Base-by-base conservation (phyloP, 768 basidiomycete genomes). In the Suillus alpinus region DNA sequence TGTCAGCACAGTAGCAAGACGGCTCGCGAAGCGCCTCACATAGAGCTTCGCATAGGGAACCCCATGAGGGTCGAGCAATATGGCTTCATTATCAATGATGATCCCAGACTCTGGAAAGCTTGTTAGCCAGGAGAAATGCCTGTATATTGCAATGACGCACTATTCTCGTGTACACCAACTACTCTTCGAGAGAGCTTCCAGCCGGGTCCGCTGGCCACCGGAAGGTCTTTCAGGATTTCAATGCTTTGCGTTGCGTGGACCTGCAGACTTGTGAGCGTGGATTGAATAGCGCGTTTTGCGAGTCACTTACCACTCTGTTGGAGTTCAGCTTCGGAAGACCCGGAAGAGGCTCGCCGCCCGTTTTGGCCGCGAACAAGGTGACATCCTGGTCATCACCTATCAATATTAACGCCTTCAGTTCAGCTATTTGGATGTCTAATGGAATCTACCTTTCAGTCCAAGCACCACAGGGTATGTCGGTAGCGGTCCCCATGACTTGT, bases 381-480 rank as follows among this genome's bases (percentile, higher is more conserved):
- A 94, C 80, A 58, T 94, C 92, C 52, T 82, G 78, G 59, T 78
- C 82, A 40, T 81, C 77, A 12, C 89, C 83, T 83, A 55, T 41
- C 13, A 32, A 26, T 18, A 23, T 26, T 47, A 13, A 52, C 14
- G 44, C 16, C 18, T 52, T 29, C n/a, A 40, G 8, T 2, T 0
- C 32, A 40, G 13, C 41, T 10, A 9, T 12, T 1, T 6, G 8
- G 8, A 46, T 31, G 58, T n/a, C 6, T 20, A 31, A 13, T 13
- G 31, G 40, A 5, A 58, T 69, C 26, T 26, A 81, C 83, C 87
- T 75, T 92, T 94, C 69, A 93, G 80, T 32, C 73, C 76, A 6
- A 95, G 80, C 0, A 91, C 89, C 16, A 92, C 91, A 2, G 93
- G 92, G 72, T 88, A 95, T 0, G 93, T 94, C 9, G 94, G 93